Evolutionary conservation across 805 yeast species (phyloP).

Genomic region (Dipodascopsis uninucleata): DNA sequence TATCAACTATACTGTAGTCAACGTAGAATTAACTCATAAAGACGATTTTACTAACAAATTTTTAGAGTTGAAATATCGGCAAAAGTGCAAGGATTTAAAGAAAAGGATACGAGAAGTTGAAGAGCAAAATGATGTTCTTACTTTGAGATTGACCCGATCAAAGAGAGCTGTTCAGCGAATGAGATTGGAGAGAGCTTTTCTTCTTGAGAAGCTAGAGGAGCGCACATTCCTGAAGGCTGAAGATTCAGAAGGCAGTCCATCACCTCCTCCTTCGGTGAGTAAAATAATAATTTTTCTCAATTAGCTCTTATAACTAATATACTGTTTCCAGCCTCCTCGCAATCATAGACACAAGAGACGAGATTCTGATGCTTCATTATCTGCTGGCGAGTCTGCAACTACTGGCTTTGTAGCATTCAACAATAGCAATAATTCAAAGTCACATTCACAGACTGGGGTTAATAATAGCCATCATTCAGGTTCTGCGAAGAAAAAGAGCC

Average conservation of each 20-base stretch:
- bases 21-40: no score
- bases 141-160: conserved; percentile 73
- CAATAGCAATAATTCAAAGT: neutral
- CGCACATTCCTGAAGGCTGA: conserved; percentile 30
- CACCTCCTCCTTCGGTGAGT: conserved; percentile 34
- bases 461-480: conserved; percentile 2
- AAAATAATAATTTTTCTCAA: no score
- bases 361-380: conserved; percentile 13
- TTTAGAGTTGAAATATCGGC: conserved; percentile 45
- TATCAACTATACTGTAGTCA: no score
- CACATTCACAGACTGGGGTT: neutral
- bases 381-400: conserved; percentile 3
- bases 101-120: conserved; percentile 68
- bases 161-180: conserved; percentile 71
- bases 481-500: conserved; percentile 36
- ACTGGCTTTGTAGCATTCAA: conserved; percentile 4
- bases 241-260: conserved; percentile 32
- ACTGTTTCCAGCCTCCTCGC: conserved; percentile 16
- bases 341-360: conserved; percentile 10
- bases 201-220: conserved; percentile 74
- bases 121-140: conserved; percentile 68
- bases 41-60: neutral
- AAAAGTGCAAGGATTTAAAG: conserved; percentile 69
- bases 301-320: conserved; percentile 4
- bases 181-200: conserved; percentile 74